Evolutionary conservation across 1,284 basidiomycete species (phyloP).

Genomic region (Fomes fomentarius): DNA sequence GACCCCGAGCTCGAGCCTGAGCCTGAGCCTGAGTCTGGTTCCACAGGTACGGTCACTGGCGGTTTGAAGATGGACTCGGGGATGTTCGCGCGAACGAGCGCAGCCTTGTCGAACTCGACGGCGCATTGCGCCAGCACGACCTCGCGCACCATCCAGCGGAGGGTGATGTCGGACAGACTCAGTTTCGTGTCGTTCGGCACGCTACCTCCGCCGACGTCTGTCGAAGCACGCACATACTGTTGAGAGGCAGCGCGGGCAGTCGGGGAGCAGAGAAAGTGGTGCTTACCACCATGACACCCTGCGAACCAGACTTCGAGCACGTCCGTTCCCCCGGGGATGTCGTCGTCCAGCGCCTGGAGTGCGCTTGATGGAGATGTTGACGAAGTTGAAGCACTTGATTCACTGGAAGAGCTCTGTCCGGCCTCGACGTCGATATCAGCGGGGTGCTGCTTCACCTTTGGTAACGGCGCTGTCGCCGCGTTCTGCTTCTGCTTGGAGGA

Average conservation of each 20-base stretch:
- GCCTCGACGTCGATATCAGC: constrained; percentile 6
- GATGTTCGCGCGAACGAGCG: constrained; percentile 40
- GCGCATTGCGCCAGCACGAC: constrained; percentile 49
- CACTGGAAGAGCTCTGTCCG: background rate
- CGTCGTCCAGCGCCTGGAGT: constrained; percentile 5
- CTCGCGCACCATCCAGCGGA: constrained; percentile 77
- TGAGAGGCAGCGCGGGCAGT: background rate
- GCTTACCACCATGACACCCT: constrained; percentile 34
- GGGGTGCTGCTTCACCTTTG: constrained; percentile 4
- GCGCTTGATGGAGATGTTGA: background rate
- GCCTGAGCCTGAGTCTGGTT: background rate
- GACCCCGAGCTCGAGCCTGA: background rate
- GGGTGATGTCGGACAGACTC: constrained; percentile 59
- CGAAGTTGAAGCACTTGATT: background rate
- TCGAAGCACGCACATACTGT: background rate
- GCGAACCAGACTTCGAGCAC: constrained; percentile 39
- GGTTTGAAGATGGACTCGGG: constrained; percentile 19
- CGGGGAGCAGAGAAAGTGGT: too few relatives aligned
- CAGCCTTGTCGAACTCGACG: constrained; percentile 51
- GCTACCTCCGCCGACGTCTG: constrained; percentile 73
- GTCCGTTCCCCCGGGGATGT: constrained; percentile 27
- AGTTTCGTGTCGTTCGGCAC: constrained; percentile 46
- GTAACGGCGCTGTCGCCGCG: background rate
- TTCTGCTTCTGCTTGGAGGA: background rate
- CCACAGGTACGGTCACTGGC: background rate